These are phyloP conservation scores for Aspergillus quadricinctus DNA, from an alignment of 2,329 filamentous ascomycete species.

Conservation along the genomic window DNA sequence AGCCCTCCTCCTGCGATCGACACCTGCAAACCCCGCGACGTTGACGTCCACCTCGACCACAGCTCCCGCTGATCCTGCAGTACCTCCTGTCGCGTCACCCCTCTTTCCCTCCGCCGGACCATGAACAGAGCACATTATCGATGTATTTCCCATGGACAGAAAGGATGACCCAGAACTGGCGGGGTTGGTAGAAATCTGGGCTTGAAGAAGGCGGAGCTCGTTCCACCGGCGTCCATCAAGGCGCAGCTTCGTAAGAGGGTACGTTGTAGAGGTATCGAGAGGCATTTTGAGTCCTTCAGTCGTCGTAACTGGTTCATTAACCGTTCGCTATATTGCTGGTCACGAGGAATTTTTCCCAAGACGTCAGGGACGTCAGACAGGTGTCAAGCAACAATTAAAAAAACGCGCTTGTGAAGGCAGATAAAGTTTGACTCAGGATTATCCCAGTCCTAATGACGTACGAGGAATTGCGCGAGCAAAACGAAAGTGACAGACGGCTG, in stretches of 20 bases:
- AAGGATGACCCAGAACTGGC: conserved; percentile 90
- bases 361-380: neutral
- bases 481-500: neutral
- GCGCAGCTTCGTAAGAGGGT: conserved; percentile 77
- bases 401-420: neutral
- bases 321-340: neutral
- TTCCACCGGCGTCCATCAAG: conserved; percentile 92
- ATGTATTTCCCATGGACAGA: conserved; percentile 95
- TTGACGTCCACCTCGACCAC: conserved; percentile 77
- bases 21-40: conserved; percentile 80
- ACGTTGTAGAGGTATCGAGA: conserved; percentile 88
- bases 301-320: neutral
- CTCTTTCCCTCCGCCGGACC: conserved; percentile 71
- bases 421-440: neutral
- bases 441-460: neutral
- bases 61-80: conserved; percentile 50
- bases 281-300: conserved; percentile 59
- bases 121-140: conserved; percentile 87
- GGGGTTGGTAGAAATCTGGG: conserved; percentile 86
- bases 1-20: conserved; percentile 73
- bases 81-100: conserved; percentile 44
- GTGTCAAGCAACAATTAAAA: neutral
- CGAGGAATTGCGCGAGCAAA: neutral
- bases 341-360: neutral
- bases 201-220: conserved; percentile 82